Evolutionary conservation across 805 yeast genomes (phyloP).

Genomic region (Maudiozyma bulderi): DNA sequence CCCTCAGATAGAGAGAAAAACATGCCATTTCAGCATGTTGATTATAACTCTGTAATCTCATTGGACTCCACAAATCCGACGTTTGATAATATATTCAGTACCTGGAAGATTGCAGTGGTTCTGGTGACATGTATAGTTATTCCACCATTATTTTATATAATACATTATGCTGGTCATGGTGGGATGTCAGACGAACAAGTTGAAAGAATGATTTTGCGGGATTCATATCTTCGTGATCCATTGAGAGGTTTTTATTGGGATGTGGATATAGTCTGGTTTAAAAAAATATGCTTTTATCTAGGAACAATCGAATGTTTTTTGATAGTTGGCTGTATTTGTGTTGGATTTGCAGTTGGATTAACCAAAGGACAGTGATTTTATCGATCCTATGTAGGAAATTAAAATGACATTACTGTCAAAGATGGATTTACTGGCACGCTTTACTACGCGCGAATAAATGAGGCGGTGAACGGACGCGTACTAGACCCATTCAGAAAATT

Average conservation of each 20-base stretch:
- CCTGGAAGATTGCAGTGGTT: constrained; percentile 10
- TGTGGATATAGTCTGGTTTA: constrained; percentile 19
- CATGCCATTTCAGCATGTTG: constrained; percentile 18
- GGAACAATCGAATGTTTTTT: constrained; percentile 24
- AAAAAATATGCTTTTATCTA: constrained; percentile 25
- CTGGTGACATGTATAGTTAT: constrained; percentile 12
- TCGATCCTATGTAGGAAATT: too few species aligned
- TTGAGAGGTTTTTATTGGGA: constrained; percentile 24
- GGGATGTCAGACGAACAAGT: constrained; percentile 16
- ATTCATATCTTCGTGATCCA: constrained; percentile 13
- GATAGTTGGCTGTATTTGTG: constrained; percentile 34
- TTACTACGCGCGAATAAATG: too few species aligned
- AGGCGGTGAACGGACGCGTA: too few species aligned
- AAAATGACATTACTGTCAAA: too few species aligned
- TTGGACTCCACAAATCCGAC: constrained; percentile 7
- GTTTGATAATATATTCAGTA: constrained; percentile 16
- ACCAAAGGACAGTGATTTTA: neutral
- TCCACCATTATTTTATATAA: constrained; percentile 24
- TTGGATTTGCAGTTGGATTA: constrained; percentile 9
- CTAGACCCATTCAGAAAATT: too few species aligned
- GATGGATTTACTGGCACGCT: too few species aligned
- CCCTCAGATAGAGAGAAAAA: neutral
- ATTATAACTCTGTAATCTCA: constrained; percentile 13
- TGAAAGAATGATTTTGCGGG: constrained; percentile 15
- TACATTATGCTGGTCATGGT: constrained; percentile 11